Evolutionary conservation across 1,284 basidiomycete genomes (phyloP).

Genomic region (Leccinum solheimii): DNA sequence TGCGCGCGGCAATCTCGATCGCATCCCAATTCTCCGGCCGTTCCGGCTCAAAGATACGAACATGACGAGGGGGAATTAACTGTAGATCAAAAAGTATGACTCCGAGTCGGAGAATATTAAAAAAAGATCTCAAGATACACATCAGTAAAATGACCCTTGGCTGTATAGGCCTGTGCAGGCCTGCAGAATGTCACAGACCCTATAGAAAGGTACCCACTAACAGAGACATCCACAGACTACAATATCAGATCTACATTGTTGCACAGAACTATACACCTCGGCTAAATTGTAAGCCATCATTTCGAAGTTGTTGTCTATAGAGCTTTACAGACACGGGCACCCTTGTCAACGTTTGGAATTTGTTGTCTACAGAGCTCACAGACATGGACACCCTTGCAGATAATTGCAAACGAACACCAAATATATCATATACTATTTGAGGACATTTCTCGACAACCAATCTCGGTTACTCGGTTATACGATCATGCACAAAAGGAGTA

Average conservation of each 20-base stretch:
- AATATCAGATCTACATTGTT: too few species aligned
- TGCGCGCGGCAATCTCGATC: neutral
- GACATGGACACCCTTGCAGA: too few species aligned
- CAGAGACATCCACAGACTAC: too few species aligned
- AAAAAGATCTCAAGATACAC: neutral
- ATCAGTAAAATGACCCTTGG: too few species aligned
- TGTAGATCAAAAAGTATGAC: neutral
- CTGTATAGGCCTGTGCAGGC: too few species aligned
- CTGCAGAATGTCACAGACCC: too few species aligned
- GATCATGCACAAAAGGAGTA: too few species aligned
- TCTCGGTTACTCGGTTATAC: too few species aligned
- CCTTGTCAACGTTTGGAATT: neutral
- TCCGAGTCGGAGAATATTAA: neutral
- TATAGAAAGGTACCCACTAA: too few species aligned
- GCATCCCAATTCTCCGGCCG: neutral
- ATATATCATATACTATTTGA: too few species aligned
- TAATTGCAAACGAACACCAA: too few species aligned
- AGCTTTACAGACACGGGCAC: neutral
- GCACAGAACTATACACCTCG: neutral
- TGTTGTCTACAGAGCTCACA: neutral
- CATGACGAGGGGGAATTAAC: neutral
- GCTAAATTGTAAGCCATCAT: neutral
- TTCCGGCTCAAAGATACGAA: neutral
- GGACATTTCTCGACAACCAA: too few species aligned
- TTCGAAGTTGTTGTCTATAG: neutral